A percentile compares a stretch with the other conserved stretches of the same genome.
Conservation (phyloP, 345 rosid species). For the Brassica carinata region DNA sequence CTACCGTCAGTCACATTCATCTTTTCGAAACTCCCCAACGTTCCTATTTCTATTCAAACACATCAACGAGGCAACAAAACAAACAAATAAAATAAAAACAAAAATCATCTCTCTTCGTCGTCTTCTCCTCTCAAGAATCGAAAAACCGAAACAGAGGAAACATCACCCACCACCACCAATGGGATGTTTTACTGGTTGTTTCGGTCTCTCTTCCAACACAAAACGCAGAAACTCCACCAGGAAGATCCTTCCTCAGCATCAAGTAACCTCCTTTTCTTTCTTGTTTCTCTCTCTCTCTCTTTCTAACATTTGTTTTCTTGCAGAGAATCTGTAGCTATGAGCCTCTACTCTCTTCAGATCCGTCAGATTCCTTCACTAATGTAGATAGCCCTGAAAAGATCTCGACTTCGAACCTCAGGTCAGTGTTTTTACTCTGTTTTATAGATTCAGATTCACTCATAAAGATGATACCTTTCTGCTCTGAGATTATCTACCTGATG, state of each 20-base stretch:
- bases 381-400: slow-evolving; percentile 28
- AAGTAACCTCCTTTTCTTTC: slow-evolving; percentile 42
- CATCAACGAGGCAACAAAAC: slow-evolving; percentile 15
- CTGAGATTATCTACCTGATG: background rate
- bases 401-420: slow-evolving; percentile 56
- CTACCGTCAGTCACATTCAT: slow-evolving; percentile 33
- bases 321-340: slow-evolving; percentile 54
- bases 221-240: slow-evolving; percentile 53
- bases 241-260: slow-evolving; percentile 53
- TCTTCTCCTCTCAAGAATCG: background rate
- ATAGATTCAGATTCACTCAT: background rate
- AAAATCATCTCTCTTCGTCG: background rate
- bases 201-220: slow-evolving; percentile 67
- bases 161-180: slow-evolving; percentile 37
- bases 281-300: background rate
- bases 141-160: slow-evolving; percentile 18
- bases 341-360: slow-evolving; percentile 55
- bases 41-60: slow-evolving; percentile 56
- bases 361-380: slow-evolving; percentile 34
- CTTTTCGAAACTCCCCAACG: slow-evolving; percentile 53
- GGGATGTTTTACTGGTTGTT: slow-evolving; percentile 91
- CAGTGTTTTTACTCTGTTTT: slow-evolving; percentile 24
- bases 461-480: background rate
- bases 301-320: slow-evolving; percentile 11
- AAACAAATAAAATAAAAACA: background rate